Evolutionary conservation across 257 asterid genomes (phyloP).

Genomic region (Solanum sitiens): DNA sequence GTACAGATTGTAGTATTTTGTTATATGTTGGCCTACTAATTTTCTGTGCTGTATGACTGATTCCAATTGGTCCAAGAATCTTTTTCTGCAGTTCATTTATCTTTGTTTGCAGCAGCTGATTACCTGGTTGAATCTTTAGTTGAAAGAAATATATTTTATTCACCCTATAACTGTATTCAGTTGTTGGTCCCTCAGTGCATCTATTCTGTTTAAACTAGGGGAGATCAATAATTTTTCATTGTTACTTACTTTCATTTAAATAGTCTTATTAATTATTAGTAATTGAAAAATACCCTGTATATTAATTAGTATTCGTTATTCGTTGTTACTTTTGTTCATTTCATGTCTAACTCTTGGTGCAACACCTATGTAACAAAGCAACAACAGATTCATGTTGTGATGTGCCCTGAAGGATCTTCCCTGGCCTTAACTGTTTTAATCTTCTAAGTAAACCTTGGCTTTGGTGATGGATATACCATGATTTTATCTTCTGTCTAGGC

Average conservation of each 20-base stretch:
- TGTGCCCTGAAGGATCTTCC: conserved; percentile 77
- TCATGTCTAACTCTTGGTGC: background rate
- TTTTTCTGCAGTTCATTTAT: background rate
- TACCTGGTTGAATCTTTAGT: background rate
- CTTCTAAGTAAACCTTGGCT: conserved; percentile 68
- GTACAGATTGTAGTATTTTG: background rate
- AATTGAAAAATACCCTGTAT: background rate
- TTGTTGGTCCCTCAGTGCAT: background rate
- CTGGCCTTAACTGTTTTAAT: conserved; percentile 57
- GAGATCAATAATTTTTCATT: background rate
- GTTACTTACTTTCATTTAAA: background rate
- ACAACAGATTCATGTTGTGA: conserved; percentile 63
- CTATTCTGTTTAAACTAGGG: background rate
- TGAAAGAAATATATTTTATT: background rate
- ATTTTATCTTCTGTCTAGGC: conserved; percentile 70
- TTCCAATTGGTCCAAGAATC: background rate
- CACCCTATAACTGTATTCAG: background rate
- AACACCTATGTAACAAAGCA: background rate
- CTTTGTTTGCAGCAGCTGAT: background rate
- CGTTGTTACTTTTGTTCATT: background rate
- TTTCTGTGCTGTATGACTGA: background rate
- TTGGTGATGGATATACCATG: conserved; percentile 73
- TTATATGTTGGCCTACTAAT: background rate
- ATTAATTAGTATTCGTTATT: background rate
- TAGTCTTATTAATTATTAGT: background rate